These are phyloP conservation scores for Phalaenopsis aphrodite DNA, from an alignment of 106 monocot genomes.

Conservation along the genomic window DNA sequence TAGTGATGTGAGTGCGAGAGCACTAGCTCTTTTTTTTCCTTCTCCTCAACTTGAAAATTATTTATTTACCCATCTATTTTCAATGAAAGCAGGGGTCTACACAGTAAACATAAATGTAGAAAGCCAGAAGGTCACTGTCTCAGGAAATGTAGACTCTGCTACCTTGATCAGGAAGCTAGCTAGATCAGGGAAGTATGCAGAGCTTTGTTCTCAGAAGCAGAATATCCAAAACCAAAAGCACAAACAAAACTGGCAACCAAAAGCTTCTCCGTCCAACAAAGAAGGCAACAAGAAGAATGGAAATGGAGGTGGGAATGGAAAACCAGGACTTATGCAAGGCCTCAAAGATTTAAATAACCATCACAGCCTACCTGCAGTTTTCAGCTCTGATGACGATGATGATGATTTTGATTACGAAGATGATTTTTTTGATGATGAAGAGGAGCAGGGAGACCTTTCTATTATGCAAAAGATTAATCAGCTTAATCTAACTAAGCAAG, in stretches of 20 bases:
- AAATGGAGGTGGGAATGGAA: too few relatives aligned
- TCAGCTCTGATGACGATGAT: conserved; percentile 36
- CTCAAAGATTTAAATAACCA: conserved; percentile 60
- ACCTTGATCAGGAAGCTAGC: conserved; percentile 64
- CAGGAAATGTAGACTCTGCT: conserved; percentile 64
- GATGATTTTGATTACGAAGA: conserved; percentile 20
- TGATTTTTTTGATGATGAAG: conserved; percentile 28
- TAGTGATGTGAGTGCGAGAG: background rate
- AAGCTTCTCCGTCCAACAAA: conserved; percentile 6
- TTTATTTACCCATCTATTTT: background rate
- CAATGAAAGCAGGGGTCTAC: conserved; percentile 57
- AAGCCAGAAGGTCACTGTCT: conserved; percentile 74
- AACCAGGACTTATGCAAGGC: conserved; percentile 57
- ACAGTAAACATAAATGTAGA: conserved; percentile 67
- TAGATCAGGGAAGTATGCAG: conserved; percentile 75
- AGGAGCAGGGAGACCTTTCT: conserved; percentile 27
- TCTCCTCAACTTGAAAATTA: background rate
- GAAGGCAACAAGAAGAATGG: conserved; percentile 23
- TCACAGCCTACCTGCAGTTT: conserved; percentile 16
- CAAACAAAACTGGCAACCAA: conserved; percentile 27
- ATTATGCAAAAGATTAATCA: conserved; percentile 38
- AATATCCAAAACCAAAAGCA: conserved; percentile 20
- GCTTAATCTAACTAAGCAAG: conserved; percentile 13
- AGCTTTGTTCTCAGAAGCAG: conserved; percentile 52
- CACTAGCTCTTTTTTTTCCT: background rate